Conservation (phyloP, 257 asterid genomes). For the Lycium ferocissimum region DNA sequence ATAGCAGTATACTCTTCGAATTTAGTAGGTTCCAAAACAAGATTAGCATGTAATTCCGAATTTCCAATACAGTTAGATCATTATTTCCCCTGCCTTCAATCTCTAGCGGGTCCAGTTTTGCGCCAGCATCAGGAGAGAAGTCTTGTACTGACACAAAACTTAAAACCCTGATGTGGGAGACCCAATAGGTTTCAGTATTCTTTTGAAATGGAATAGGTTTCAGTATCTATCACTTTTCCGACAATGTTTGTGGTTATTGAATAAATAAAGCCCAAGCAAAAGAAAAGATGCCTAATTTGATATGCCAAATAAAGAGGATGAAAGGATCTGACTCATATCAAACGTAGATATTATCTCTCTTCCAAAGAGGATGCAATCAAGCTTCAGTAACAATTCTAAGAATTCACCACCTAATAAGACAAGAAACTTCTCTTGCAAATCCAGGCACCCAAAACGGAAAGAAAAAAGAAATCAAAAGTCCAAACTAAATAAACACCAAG, state of each 20-base stretch:
- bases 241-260: neutral
- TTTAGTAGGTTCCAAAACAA: slow-evolving; percentile 16
- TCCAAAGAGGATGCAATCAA: neutral
- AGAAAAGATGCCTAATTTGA: neutral
- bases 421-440: neutral
- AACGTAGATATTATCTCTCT: neutral
- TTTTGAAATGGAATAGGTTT: neutral
- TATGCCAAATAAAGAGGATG: neutral
- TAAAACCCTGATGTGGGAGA: neutral
- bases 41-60: neutral
- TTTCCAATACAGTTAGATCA: neutral
- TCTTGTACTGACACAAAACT: neutral
- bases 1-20: neutral
- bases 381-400: neutral
- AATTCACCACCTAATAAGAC: neutral
- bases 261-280: neutral
- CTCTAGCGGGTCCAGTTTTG: neutral
- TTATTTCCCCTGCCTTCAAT: neutral
- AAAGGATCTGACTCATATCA: neutral
- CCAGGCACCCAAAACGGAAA: neutral
- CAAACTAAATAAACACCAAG: neutral
- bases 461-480: neutral
- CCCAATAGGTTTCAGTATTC: neutral
- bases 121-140: slow-evolving; percentile 11
- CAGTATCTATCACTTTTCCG: neutral